These are phyloP conservation scores for Lichtheimia ornata DNA, from an alignment of 371 early-diverging fungal species.

Conservation along the genomic window DNA sequence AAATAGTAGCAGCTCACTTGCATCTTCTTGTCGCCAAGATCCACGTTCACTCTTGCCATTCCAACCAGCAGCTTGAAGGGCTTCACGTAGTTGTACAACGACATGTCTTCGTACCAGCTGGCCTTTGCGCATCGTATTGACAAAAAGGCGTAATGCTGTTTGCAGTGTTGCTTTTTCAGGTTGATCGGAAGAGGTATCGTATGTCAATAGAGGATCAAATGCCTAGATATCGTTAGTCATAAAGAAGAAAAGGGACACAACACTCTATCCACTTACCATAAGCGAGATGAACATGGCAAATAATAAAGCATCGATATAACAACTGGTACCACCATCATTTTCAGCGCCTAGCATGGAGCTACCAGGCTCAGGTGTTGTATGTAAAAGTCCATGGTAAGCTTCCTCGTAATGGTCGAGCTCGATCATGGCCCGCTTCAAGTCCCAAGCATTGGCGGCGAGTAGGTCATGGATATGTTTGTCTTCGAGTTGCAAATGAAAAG, in stretches of 20 bases:
- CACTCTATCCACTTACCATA: slow-evolving; percentile 15
- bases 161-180: slow-evolving; percentile 38
- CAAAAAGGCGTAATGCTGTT: slow-evolving; percentile 51
- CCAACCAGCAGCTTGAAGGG: slow-evolving; percentile 54
- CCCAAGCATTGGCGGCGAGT: slow-evolving; percentile 33
- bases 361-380: slow-evolving; percentile 6
- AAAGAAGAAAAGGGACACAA: background rate
- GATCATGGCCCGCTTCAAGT: slow-evolving; percentile 27
- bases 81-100: slow-evolving; percentile 48
- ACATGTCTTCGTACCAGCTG: slow-evolving; percentile 41
- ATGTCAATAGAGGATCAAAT: slow-evolving; percentile 45
- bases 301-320: slow-evolving; percentile 58
- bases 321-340: slow-evolving; percentile 58
- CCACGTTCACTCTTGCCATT: slow-evolving; percentile 25
- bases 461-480: slow-evolving; percentile 18
- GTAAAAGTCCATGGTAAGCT: slow-evolving; percentile 36
- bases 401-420: slow-evolving; percentile 40
- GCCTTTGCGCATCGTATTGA: slow-evolving; percentile 57
- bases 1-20: slow-evolving; percentile 59
- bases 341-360: slow-evolving; percentile 42
- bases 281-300: slow-evolving; percentile 64
- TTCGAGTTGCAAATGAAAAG: slow-evolving; percentile 23
- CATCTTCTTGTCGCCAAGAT: slow-evolving; percentile 57
- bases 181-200: slow-evolving; percentile 22
- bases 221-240: slow-evolving; percentile 12